phyloP scores from a whole-genome alignment of 495 filamentous ascomycete genomes.

The Podospora bellae-mahoneyi region DNA sequence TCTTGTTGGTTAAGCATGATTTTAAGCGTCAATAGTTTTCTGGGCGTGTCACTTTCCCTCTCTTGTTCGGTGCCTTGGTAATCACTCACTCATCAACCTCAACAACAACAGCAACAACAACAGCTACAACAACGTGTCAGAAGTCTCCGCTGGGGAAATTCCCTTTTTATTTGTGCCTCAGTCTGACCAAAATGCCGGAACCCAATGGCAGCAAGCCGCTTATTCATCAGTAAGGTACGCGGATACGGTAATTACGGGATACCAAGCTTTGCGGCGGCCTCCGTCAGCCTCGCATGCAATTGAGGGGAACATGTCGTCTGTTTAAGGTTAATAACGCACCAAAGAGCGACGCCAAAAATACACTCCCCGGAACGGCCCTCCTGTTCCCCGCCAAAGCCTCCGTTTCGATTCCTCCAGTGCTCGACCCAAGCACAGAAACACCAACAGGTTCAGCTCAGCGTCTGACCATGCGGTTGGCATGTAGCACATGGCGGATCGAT shows the following conservation, averaged over 20 bases:
- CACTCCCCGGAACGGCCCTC: constrained; percentile 11
- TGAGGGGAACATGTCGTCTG: constrained; percentile 26
- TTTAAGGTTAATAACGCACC: constrained; percentile 35
- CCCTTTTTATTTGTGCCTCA: neutral
- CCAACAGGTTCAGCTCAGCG: neutral
- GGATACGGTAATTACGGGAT: neutral
- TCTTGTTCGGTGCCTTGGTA: neutral
- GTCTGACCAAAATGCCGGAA: constrained; percentile 19
- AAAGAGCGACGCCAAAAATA: constrained; percentile 23
- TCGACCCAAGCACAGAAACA: neutral
- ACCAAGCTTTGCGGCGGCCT: constrained; percentile 6
- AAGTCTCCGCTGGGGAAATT: neutral
- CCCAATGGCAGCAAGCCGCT: constrained; percentile 27
- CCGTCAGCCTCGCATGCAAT: neutral
- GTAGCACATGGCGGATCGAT: constrained; percentile 13
- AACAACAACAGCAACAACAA: too few relatives aligned
- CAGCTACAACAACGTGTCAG: neutral
- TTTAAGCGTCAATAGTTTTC: constrained; percentile 38
- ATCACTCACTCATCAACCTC: neutral
- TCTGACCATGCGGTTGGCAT: neutral
- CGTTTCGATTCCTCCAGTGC: neutral
- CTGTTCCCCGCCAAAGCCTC: neutral
- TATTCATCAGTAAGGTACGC: constrained; percentile 9
- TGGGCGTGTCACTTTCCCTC: neutral
- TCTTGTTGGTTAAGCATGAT: constrained; percentile 46